Percentiles rank a stretch among this genome's conserved stretches.
These are phyloP conservation scores for Heracleum sosnowskyi DNA, from an alignment of 129 eudicot genomes.

Conservation along the genomic window DNA sequence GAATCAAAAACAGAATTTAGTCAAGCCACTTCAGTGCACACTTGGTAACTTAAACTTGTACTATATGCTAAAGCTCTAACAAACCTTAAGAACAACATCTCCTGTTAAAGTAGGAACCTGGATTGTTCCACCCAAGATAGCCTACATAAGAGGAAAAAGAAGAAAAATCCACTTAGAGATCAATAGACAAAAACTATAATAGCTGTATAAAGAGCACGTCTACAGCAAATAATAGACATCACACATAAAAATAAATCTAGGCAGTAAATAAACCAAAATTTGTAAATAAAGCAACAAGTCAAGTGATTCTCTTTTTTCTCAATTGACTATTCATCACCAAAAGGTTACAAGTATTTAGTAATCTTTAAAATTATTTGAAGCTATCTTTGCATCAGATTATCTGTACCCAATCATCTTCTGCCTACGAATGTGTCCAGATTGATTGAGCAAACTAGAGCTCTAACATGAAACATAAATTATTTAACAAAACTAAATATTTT, in stretches of 20 bases:
- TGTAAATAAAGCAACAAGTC: neutral
- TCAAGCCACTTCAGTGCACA: neutral
- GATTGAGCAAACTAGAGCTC: neutral
- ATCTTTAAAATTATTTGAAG: neutral
- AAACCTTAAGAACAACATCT: slow-evolving; percentile 80
- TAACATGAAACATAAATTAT: neutral
- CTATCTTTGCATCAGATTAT: neutral
- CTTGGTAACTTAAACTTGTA: neutral
- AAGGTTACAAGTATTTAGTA: neutral
- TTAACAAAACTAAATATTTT: no score
- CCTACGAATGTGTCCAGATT: neutral
- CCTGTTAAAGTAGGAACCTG: slow-evolving; percentile 90
- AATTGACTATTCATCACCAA: neutral
- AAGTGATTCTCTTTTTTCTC: neutral
- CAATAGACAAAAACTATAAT: neutral
- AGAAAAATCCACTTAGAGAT: neutral
- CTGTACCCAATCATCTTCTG: neutral
- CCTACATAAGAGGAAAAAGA: slow-evolving; percentile 42
- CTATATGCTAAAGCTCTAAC: neutral
- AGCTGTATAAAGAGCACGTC: no score
- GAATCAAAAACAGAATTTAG: slow-evolving; percentile 9
- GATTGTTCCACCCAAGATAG: slow-evolving; percentile 71
- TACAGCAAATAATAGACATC: neutral
- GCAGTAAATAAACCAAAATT: neutral
- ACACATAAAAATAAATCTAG: neutral